Conservation (phyloP, 805 yeast species). For the Hanseniaspora vineae region DNA sequence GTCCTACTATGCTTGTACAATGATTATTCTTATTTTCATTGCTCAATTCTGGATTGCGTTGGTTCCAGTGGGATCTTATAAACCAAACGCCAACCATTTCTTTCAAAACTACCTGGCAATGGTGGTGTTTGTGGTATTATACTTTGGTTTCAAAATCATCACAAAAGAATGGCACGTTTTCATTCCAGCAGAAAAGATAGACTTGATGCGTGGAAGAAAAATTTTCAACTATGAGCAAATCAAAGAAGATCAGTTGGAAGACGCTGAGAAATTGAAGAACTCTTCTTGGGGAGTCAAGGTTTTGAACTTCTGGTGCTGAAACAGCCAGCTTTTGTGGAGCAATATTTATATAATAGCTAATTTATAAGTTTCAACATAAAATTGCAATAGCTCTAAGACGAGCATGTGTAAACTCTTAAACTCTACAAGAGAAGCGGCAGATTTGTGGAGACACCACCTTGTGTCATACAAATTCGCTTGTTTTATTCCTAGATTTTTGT, state of each 20-base stretch:
- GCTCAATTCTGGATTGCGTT: conserved; percentile 65
- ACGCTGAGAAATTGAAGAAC: conserved; percentile 15
- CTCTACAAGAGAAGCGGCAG: no score
- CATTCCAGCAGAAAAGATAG: conserved; percentile 21
- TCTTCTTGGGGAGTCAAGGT: conserved; percentile 18
- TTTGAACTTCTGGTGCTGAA: conserved; percentile 24
- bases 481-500: no score
- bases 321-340: no score
- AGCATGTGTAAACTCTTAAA: no score
- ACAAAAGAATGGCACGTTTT: conserved; percentile 30
- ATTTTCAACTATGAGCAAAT: conserved; percentile 22
- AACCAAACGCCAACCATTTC: conserved; percentile 29
- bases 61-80: conserved; percentile 48
- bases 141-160: conserved; percentile 34
- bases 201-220: conserved; percentile 19
- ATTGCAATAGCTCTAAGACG: no score
- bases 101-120: conserved; percentile 35
- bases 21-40: conserved; percentile 37
- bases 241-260: conserved; percentile 23
- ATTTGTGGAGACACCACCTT: no score
- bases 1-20: conserved; percentile 35
- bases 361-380: no score
- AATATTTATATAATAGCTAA: no score
- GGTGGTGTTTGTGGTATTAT: conserved; percentile 31
- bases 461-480: no score